Evolutionary conservation across 257 asterid species (phyloP).

Genomic region (Nicotiana tomentosiformis): DNA sequence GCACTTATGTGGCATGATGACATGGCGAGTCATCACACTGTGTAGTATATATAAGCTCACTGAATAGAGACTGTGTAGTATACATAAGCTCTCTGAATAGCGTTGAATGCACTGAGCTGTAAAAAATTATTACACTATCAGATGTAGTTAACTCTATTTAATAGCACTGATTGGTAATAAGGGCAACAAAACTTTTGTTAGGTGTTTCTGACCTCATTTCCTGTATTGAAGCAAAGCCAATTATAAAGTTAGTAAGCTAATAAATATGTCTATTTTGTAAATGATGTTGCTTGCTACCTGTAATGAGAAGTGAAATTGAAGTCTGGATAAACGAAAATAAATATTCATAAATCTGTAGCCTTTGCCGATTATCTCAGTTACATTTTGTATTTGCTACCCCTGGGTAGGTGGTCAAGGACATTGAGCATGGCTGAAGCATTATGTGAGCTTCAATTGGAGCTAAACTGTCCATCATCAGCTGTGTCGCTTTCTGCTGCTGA

Average conservation of each 20-base stretch:
- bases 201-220: neutral
- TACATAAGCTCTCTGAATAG: no score
- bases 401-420: slow-evolving; percentile 76
- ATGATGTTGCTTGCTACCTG: neutral
- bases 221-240: neutral
- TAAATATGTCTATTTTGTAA: neutral
- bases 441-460: slow-evolving; percentile 74
- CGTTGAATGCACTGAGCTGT: no score
- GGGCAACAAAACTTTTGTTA: neutral
- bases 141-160: no score
- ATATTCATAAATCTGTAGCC: neutral
- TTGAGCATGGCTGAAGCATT: slow-evolving; percentile 78
- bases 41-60: no score
- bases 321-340: neutral
- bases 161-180: neutral
- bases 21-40: no score
- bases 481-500: slow-evolving; percentile 12
- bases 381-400: neutral
- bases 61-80: no score
- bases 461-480: slow-evolving; percentile 23
- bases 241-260: neutral
- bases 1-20: no score
- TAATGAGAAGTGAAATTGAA: neutral
- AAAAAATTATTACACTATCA: no score
- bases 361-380: neutral